Conservation (phyloP, 768 basidiomycete species). For the Leccinum fibrillosum region DNA sequence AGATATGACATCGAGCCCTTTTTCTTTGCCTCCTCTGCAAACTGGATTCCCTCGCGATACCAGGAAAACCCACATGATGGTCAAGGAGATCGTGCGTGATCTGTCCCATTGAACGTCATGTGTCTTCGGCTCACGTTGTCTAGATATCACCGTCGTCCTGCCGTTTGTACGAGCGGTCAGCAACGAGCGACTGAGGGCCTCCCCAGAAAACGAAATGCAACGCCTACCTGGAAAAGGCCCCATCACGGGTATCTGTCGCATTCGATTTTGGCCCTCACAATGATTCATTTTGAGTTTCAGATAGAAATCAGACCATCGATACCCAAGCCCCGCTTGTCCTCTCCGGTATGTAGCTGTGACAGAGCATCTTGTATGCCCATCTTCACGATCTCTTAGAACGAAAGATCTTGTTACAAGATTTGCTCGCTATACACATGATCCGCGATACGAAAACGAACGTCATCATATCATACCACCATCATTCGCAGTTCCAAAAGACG, state of each 20-base stretch:
- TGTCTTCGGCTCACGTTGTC: background rate
- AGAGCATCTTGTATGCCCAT: background rate
- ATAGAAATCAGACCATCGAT: conserved; percentile 27
- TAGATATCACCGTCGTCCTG: conserved; percentile 44
- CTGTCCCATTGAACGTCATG: conserved; percentile 1
- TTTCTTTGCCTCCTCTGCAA: conserved; percentile 42
- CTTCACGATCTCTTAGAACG: conserved; percentile 6
- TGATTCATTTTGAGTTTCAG: conserved; percentile 8
- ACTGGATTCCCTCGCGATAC: conserved; percentile 42
- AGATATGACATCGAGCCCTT: conserved; percentile 44
- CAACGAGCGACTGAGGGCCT: conserved; percentile 18
- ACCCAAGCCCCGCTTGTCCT: conserved; percentile 33
- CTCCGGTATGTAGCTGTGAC: conserved; percentile 9
- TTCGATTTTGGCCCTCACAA: background rate
- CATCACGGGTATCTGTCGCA: conserved; percentile 15
- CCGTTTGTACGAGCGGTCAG: conserved; percentile 40
- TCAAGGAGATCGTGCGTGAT: conserved; percentile 37
- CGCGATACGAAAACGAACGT: conserved; percentile 23
- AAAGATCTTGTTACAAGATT: conserved; percentile 32
- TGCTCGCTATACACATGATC: conserved; percentile 40
- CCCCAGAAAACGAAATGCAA: conserved; percentile 14
- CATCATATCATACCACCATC: conserved; percentile 37
- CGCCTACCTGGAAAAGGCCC: conserved; percentile 3
- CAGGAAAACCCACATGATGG: conserved; percentile 31
- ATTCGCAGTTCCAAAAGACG: conserved; percentile 23